Conservation (phyloP, 257 asterid genomes). For the Solanum acaule region DNA sequence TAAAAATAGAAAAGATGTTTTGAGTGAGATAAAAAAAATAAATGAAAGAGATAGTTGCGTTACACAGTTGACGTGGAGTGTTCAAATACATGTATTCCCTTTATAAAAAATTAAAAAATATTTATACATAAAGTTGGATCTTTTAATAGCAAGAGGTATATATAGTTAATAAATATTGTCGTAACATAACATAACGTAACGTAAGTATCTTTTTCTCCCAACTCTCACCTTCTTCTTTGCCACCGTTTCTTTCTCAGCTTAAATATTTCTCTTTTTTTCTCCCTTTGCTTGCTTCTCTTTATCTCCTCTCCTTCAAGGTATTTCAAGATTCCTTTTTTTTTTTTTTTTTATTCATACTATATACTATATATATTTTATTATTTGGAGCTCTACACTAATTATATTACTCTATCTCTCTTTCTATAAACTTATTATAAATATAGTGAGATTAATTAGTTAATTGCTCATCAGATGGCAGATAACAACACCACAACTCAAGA, state of each 20-base stretch:
- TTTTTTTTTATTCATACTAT: neutral
- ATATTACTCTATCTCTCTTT: neutral
- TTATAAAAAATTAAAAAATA: neutral
- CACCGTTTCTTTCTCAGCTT: neutral
- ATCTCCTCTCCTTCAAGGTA: constrained; percentile 55
- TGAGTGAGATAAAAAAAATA: too few relatives aligned
- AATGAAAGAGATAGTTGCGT: neutral
- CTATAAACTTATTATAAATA: neutral
- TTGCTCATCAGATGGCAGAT: constrained; percentile 10
- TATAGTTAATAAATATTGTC: neutral
- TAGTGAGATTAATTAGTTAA: neutral
- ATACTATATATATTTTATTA: too few relatives aligned
- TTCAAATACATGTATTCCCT: neutral
- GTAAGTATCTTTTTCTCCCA: neutral
- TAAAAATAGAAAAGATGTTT: neutral
- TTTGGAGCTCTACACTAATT: neutral
- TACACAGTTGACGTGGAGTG: neutral
- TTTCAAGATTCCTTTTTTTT: constrained; percentile 26
- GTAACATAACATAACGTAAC: neutral
- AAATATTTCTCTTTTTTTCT: neutral
- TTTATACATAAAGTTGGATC: neutral
- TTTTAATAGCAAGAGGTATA: neutral
- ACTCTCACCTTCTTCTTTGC: neutral
- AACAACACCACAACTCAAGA: constrained; percentile 5
- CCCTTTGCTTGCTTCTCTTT: constrained; percentile 34